phyloP scores from a whole-genome alignment of 768 basidiomycete genomes.

The Boletales sp. region DNA sequence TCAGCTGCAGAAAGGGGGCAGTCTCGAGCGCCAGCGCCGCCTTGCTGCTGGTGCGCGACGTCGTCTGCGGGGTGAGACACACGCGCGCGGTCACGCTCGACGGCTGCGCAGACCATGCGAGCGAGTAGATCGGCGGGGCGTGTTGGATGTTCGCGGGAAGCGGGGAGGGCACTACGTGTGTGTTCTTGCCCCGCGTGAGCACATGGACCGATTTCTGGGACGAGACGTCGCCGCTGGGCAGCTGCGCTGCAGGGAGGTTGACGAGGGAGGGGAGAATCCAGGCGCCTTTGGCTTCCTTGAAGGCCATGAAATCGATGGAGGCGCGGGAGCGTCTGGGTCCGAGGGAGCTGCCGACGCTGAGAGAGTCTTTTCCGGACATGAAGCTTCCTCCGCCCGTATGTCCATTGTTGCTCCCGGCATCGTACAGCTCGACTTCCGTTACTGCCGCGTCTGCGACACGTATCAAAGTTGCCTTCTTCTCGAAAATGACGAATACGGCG shows the following conservation, averaged over 20 bases:
- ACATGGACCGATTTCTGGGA: conserved; percentile 48
- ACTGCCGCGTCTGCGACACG: conserved; percentile 78
- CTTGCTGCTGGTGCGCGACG: not conserved
- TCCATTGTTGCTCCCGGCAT: conserved; percentile 18
- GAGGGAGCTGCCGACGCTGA: conserved; percentile 22
- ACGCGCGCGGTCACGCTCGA: conserved; percentile 52
- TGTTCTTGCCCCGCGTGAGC: conserved; percentile 65
- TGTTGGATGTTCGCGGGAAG: conserved; percentile 50
- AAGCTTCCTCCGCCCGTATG: conserved; percentile 19
- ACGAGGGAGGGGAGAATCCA: conserved; percentile 27
- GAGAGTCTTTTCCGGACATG: conserved; percentile 19
- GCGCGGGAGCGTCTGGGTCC: conserved; percentile 36
- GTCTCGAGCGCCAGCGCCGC: not conserved
- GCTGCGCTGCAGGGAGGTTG: conserved; percentile 21
- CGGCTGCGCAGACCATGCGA: conserved; percentile 60
- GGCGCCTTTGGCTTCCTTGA: conserved; percentile 31
- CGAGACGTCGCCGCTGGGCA: conserved; percentile 14
- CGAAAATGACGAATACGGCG: conserved; percentile 78
- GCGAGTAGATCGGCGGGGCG: conserved; percentile 47
- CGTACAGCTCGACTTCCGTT: conserved; percentile 67
- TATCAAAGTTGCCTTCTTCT: conserved; percentile 85
- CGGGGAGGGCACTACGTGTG: conserved; percentile 66
- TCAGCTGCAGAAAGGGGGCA: conserved; percentile 57
- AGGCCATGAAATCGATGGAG: conserved; percentile 42
- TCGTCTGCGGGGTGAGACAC: conserved; percentile 34